Evolutionary conservation across 768 basidiomycete species (phyloP).

Genomic region (Daedalea quercina): DNA sequence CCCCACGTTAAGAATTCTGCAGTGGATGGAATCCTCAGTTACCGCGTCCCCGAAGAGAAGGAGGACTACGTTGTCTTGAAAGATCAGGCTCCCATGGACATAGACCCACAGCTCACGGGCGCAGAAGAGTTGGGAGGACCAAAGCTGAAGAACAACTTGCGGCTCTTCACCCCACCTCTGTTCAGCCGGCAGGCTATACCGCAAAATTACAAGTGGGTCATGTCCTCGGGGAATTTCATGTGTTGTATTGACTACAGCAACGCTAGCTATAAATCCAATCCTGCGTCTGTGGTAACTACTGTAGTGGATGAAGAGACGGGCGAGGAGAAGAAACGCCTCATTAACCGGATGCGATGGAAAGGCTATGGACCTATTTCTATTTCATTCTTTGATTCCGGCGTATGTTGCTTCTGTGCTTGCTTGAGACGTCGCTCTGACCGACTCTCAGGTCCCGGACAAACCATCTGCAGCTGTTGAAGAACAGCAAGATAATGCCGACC

Average conservation of each 20-base stretch:
- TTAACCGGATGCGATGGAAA: constrained; percentile 84
- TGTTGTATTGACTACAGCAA: not conserved
- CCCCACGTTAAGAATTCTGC: not conserved
- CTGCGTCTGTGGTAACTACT: constrained; percentile 64
- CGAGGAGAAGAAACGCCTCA: constrained; percentile 74
- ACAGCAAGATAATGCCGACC: constrained; percentile 46
- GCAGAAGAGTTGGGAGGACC: not conserved
- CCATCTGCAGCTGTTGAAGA: constrained; percentile 59
- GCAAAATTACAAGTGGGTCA: constrained; percentile 69
- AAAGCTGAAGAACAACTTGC: constrained; percentile 47
- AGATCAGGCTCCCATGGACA: constrained; percentile 30
- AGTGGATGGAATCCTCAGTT: constrained; percentile 76
- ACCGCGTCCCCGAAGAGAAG: constrained; percentile 58
- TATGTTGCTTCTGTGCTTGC: constrained; percentile 18
- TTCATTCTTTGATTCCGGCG: constrained; percentile 55
- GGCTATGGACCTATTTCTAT: constrained; percentile 72
- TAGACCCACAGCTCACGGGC: constrained; percentile 42
- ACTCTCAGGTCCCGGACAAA: constrained; percentile 52
- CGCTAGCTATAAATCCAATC: constrained; percentile 71
- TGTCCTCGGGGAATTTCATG: not conserved
- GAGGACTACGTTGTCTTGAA: constrained; percentile 49
- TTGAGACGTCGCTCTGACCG: not conserved
- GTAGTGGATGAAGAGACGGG: constrained; percentile 69
- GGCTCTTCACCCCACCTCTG: constrained; percentile 82
- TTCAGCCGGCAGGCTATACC: constrained; percentile 81